Evolutionary conservation across 75 land plant species (phyloP), one percentile per base, ranked within the genome.

Genomic region (Picea sitchensis): DNA sequence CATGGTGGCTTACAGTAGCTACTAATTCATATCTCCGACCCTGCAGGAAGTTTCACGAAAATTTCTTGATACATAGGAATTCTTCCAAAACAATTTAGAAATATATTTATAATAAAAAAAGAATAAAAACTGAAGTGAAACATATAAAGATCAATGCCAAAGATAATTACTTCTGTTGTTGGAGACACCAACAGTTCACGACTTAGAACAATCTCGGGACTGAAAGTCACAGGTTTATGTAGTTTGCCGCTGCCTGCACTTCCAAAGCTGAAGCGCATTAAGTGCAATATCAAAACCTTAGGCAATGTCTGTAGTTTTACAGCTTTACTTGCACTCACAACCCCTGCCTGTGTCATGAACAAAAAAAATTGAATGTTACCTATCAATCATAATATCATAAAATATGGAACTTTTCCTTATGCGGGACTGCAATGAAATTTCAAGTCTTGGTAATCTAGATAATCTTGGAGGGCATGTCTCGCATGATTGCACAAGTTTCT

Each of bases 241-340:
- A 97, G 81, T 79, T 97, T 97, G 65, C 90, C 82, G 65, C 91
- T 93, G 64, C 99, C 98, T 64, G 69, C 65, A 71, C 89, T 89
- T 41, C 98, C 98, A 86, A 95, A 97, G 63, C 98, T 81, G 78
- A 97, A 97, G 15, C 99, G 96, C 96, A 88, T 93, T 63, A 97
- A 80, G 75, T 97, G 99, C 72, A 97, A 78, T 44, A 95, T 90
- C 95, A 97, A 85, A 79, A 97, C 84, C 86, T 84, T 90, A 14
- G 99, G 85, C 71, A 95, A 86, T 12, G 84, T 80, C 80, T 90
- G 92, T 73, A 97, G 86, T 82, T 95, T 93, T 1, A 93, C 83
- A 61, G 94, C 84, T 84, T 95, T 97, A 61, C 89, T 93, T 59
- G 99, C 98, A 88, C 88, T 83, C 38, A 96, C 98, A 32, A 86